Conservation (phyloP, 805 yeast species). For the Starmerella stigmatis region DNA sequence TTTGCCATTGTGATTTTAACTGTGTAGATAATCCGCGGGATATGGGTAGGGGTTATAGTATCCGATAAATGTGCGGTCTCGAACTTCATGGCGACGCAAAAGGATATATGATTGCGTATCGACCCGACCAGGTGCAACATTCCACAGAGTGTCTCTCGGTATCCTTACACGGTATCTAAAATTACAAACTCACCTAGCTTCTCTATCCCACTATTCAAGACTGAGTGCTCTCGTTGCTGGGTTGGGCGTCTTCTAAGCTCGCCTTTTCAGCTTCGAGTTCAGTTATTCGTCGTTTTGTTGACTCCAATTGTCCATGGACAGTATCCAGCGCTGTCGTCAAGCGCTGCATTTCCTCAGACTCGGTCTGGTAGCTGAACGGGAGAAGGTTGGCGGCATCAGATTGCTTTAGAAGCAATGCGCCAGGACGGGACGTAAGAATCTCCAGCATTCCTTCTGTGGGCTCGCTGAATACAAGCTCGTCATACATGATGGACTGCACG, state of each 20-base stretch:
- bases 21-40: too few relatives aligned
- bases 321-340: constrained; percentile 38
- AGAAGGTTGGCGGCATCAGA: constrained; percentile 25
- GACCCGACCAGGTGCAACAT: too few relatives aligned
- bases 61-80: too few relatives aligned
- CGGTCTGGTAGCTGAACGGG: constrained; percentile 41
- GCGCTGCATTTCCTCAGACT: constrained; percentile 54
- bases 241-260: constrained; percentile 6
- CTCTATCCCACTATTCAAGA: too few relatives aligned
- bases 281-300: constrained; percentile 33
- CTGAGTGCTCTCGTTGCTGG: too few relatives aligned
- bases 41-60: too few relatives aligned
- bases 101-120: too few relatives aligned
- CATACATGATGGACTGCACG: constrained; percentile 59
- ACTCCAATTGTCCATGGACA: constrained; percentile 39
- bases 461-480: constrained; percentile 88
- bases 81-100: too few relatives aligned
- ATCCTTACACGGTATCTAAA: too few relatives aligned
- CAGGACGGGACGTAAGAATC: constrained; percentile 44
- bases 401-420: constrained; percentile 32
- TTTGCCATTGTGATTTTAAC: too few relatives aligned
- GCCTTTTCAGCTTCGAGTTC: constrained; percentile 29
- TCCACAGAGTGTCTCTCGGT: too few relatives aligned
- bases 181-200: too few relatives aligned
- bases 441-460: constrained; percentile 87